Evolutionary conservation across 2,329 filamentous ascomycete genomes (phyloP), one percentile per base, ranked within the genome.

Genomic region (Cordyceps tenuipes): DNA sequence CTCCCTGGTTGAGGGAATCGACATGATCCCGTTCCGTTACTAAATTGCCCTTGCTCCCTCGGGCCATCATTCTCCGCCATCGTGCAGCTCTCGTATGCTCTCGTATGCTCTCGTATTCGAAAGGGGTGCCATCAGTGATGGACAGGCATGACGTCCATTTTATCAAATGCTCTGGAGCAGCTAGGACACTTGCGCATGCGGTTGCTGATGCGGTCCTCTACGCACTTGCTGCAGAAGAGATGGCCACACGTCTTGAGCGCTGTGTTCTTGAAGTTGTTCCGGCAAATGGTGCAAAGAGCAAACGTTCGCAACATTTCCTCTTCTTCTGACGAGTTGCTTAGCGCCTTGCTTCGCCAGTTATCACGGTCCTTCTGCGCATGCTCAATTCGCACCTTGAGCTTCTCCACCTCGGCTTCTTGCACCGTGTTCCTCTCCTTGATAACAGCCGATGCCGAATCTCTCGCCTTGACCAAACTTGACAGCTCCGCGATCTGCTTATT

Each of bases 121-220:
- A 54, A 48, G 49, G 29, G 61, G 60, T 58, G 34, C 63, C 59
- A 49, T 68, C 66, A 77, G 63, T 76, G 74, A 70, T 88, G 85
- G 54, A 85, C 83, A 23, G 82, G 76, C 90, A 97, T 95, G 63
- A 91, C 85, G 71, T 99, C 94, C 73, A 89, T 89, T 71, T 85
- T 89, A 68, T 96, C 93, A 71, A 99, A 99, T 4, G 90, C 86
- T 74, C 89, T 89, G 68, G 89, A 91, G 79, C 95, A 99, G 67
- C 90, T 93, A 3, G 94, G 94, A 69, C 94, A 99, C 73, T 97
- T 97, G 66, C 94, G 84, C 76, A 93, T 92, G 41, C 94, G 89
- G 69, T 94, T 96, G 50, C 85, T 85, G 63, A 97, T 86, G 61
- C 94, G 87, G 68, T 95, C 89, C 64, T 96, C 90, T 26, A 97